phyloP scores from a whole-genome alignment of 345 rosid species.

The Lepidium didymum region DNA sequence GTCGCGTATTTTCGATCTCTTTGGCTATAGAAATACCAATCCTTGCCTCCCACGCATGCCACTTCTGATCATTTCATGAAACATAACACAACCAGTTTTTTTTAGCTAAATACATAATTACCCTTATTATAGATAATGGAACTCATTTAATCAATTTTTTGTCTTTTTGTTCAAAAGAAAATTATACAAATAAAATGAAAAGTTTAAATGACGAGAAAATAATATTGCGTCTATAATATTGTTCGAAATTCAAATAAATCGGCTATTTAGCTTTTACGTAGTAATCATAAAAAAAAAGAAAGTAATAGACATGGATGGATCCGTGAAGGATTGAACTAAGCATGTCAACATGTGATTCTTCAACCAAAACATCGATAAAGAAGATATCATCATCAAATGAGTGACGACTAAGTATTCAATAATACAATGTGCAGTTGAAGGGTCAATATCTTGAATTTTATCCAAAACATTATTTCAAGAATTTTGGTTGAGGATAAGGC shows the following conservation, averaged over 20 bases:
- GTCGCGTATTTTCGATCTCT: slow-evolving; percentile 88
- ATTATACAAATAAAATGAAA: too few species aligned
- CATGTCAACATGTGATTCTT: slow-evolving; percentile 14
- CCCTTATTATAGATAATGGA: not conserved
- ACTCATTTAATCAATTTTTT: not conserved
- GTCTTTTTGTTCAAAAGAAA: too few species aligned
- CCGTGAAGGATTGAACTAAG: not conserved
- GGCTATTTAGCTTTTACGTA: not conserved
- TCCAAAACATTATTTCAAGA: not conserved
- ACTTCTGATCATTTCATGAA: slow-evolving; percentile 33
- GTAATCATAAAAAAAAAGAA: not conserved
- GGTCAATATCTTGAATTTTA: slow-evolving; percentile 19
- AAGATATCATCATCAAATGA: not conserved
- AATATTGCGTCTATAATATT: too few species aligned
- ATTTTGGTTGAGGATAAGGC: slow-evolving; percentile 16
- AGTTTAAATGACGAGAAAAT: not conserved
- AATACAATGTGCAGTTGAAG: slow-evolving; percentile 10
- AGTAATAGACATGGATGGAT: not conserved
- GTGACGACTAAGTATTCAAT: slow-evolving; percentile 11
- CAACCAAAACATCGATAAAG: not conserved
- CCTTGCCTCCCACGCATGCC: slow-evolving; percentile 80
- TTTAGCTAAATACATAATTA: not conserved
- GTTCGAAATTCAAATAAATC: not conserved
- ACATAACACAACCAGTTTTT: not conserved
- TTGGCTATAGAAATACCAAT: slow-evolving; percentile 86